Evolutionary conservation across 1,284 basidiomycete genomes (phyloP).

Genomic region (Microbotryum silenes-acaulis): DNA sequence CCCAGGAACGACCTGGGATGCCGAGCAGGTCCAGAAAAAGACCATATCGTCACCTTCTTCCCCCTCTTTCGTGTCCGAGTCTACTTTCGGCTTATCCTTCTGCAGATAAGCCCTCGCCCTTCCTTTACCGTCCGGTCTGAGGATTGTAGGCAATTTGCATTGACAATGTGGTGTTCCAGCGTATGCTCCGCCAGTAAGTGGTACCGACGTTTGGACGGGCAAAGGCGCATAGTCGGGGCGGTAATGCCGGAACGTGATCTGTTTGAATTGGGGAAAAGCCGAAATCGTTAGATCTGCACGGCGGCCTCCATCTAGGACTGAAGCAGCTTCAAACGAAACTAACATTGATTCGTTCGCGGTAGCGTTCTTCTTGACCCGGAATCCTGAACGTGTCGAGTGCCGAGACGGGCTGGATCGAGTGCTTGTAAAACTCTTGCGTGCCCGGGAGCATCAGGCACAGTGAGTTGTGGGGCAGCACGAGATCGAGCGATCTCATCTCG

Average conservation of each 20-base stretch:
- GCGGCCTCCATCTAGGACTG: background rate
- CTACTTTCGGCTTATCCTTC: slow-evolving; percentile 2
- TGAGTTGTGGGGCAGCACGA: slow-evolving; percentile 77
- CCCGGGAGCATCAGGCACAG: slow-evolving; percentile 86
- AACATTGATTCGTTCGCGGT: slow-evolving; percentile 34
- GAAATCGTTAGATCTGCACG: background rate
- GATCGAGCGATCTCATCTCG: slow-evolving; percentile 58
- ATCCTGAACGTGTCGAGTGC: slow-evolving; percentile 32
- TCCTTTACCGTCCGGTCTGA: slow-evolving; percentile 56
- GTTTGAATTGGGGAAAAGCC: background rate
- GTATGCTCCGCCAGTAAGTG: slow-evolving; percentile 22
- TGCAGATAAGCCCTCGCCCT: slow-evolving; percentile 11
- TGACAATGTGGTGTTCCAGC: slow-evolving; percentile 53
- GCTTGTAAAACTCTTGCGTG: slow-evolving; percentile 80
- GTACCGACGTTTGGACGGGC: background rate
- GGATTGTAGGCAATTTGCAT: slow-evolving; percentile 66
- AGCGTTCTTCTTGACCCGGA: slow-evolving; percentile 12
- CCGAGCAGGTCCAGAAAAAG: slow-evolving; percentile 84
- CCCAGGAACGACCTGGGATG: slow-evolving; percentile 68
- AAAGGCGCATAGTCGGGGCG: slow-evolving; percentile 71
- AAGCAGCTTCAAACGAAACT: background rate
- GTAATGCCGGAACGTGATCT: slow-evolving; percentile 51
- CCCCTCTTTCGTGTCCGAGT: background rate
- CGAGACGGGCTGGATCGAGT: slow-evolving; percentile 36
- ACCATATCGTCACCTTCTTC: slow-evolving; percentile 43